phyloP scores from a whole-genome alignment of 257 asterid species.

The Capsicum rhomboideum region DNA sequence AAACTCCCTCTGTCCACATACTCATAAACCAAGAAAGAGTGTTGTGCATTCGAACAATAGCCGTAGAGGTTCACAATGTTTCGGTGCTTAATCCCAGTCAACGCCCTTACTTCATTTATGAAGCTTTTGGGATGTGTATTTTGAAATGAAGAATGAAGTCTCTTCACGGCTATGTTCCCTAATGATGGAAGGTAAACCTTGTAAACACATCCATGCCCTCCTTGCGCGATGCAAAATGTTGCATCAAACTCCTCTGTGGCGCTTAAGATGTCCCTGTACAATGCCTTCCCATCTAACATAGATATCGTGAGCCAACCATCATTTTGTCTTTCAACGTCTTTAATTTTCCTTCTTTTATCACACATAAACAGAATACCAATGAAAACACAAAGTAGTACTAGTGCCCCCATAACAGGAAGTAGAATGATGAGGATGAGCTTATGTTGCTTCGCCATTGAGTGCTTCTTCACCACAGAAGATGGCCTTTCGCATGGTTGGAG shows the following conservation, averaged over 20 bases:
- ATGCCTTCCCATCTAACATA: background rate
- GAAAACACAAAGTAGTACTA: background rate
- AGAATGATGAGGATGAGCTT: background rate
- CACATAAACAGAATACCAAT: background rate
- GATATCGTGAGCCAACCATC: background rate
- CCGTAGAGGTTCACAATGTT: slow-evolving; percentile 1
- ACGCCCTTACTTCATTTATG: background rate
- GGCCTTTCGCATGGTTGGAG: background rate
- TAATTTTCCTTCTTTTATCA: background rate
- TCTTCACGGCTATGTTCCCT: background rate
- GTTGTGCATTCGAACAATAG: background rate
- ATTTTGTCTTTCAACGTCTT: background rate
- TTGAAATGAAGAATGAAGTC: background rate
- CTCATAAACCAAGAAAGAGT: slow-evolving; percentile 4
- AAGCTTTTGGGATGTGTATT: background rate
- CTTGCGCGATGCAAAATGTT: background rate
- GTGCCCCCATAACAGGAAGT: background rate
- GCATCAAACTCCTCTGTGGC: background rate
- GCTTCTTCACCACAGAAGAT: background rate
- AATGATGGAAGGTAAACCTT: background rate
- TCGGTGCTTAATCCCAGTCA: background rate
- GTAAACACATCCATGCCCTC: background rate
- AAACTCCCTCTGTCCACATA: background rate
- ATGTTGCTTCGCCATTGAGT: background rate
- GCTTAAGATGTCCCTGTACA: background rate